Evolutionary conservation across 805 yeast genomes (phyloP).

Genomic region (Grigorovia humatica): DNA sequence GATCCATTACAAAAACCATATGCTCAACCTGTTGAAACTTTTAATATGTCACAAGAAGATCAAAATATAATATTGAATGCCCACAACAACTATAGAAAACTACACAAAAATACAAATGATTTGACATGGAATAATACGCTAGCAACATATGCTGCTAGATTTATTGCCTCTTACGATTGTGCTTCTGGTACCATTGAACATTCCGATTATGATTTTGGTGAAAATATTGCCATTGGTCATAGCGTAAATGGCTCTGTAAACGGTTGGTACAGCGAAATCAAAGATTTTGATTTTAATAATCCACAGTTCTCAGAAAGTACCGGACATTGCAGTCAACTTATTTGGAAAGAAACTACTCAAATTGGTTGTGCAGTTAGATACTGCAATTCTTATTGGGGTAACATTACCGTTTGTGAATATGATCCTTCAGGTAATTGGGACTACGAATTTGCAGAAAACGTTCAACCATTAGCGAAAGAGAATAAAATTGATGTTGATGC

Average conservation of each 20-base stretch:
- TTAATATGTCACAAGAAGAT: background rate
- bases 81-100: conserved; percentile 37
- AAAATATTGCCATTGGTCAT: conserved; percentile 64
- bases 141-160: conserved; percentile 39
- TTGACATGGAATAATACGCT: conserved; percentile 41
- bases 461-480: conserved; percentile 7
- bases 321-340: conserved; percentile 73
- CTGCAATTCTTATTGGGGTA: conserved; percentile 45
- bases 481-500: background rate
- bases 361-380: conserved; percentile 63
- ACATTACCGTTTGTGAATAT: conserved; percentile 68
- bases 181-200: conserved; percentile 48
- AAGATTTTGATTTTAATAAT: conserved; percentile 41
- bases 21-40: background rate
- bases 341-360: conserved; percentile 53
- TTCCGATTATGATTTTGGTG: conserved; percentile 52
- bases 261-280: conserved; percentile 66
- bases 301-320: conserved; percentile 33
- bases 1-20: background rate
- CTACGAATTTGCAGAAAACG: conserved; percentile 38
- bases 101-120: conserved; percentile 16
- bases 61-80: background rate
- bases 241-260: conserved; percentile 38
- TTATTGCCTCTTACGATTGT: conserved; percentile 40
- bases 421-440: conserved; percentile 61